Percentiles rank a stretch among this genome's conserved stretches.
Evolutionary conservation across 306 rosid species (phyloP).

Genomic region (Rosa chinensis): DNA sequence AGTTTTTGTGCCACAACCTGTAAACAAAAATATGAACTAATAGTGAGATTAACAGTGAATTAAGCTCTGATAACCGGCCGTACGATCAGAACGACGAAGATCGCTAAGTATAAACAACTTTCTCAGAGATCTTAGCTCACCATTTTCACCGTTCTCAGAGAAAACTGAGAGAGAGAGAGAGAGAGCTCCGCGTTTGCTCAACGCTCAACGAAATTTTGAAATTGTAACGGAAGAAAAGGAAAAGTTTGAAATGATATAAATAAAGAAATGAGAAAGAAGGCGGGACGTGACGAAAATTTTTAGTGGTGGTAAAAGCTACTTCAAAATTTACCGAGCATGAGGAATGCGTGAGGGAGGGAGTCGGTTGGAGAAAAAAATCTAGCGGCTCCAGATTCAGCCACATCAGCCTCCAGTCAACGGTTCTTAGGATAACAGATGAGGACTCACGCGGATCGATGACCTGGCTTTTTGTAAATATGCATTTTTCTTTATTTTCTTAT

Average conservation of each 20-base stretch:
- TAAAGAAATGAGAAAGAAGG: conserved; percentile 23
- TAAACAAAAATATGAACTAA: conserved; percentile 12
- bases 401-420: not conserved
- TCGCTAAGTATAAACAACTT: conserved; percentile 10
- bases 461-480: not conserved
- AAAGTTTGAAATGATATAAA: not conserved
- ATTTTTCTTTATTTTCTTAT: not conserved
- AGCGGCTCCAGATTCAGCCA: not conserved
- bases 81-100: conserved; percentile 22
- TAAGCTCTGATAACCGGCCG: not conserved
- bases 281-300: conserved; percentile 33
- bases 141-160: conserved; percentile 33
- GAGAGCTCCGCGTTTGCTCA: conserved; percentile 10
- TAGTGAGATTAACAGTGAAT: conserved; percentile 5
- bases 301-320: not conserved
- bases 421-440: not conserved
- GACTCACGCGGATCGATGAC: conserved; percentile 4
- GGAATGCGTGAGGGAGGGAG: not conserved
- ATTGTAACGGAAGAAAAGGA: not conserved
- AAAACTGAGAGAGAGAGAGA: conserved; percentile 4
- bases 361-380: not conserved
- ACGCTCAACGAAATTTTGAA: conserved; percentile 30
- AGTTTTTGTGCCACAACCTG: conserved; percentile 87
- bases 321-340: not conserved
- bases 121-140: conserved; percentile 35